phyloP scores from a whole-genome alignment of 2,329 filamentous ascomycete genomes.

The Calonectria pteridis region DNA sequence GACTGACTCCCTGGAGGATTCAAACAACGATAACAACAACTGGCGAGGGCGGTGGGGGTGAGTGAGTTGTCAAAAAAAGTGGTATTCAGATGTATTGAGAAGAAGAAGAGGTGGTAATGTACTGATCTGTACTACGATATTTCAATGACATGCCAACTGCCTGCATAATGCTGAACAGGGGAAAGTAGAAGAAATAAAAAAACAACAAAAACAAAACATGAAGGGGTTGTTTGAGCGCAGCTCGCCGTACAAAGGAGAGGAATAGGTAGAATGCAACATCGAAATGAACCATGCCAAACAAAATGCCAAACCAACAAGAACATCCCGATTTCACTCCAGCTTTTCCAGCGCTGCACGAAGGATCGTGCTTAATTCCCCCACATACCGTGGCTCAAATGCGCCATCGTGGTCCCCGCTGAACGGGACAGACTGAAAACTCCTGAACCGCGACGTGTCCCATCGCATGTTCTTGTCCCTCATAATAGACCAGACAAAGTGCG shows the following conservation, averaged over 20 bases:
- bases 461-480: slow-evolving; percentile 39
- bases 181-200: neutral
- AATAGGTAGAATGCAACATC: neutral
- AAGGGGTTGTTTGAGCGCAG: neutral
- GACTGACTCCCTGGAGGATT: neutral
- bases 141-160: neutral
- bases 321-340: slow-evolving; percentile 12
- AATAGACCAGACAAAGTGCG: slow-evolving; percentile 26
- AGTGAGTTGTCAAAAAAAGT: neutral
- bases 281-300: neutral
- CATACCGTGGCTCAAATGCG: slow-evolving; percentile 36
- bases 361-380: slow-evolving; percentile 38
- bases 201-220: neutral
- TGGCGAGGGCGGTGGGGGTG: neutral
- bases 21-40: neutral
- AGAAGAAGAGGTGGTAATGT: neutral
- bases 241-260: slow-evolving; percentile 1
- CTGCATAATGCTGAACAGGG: neutral
- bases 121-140: neutral
- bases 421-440: slow-evolving; percentile 34
- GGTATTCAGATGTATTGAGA: neutral
- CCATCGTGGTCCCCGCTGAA: slow-evolving; percentile 41
- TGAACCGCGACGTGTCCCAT: slow-evolving; percentile 36
- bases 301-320: slow-evolving; percentile 1
- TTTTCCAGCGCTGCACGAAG: slow-evolving; percentile 32